Evolutionary conservation across 192 early-diverging fungal species (phyloP).

Genomic region (Podochytrium sp.): DNA sequence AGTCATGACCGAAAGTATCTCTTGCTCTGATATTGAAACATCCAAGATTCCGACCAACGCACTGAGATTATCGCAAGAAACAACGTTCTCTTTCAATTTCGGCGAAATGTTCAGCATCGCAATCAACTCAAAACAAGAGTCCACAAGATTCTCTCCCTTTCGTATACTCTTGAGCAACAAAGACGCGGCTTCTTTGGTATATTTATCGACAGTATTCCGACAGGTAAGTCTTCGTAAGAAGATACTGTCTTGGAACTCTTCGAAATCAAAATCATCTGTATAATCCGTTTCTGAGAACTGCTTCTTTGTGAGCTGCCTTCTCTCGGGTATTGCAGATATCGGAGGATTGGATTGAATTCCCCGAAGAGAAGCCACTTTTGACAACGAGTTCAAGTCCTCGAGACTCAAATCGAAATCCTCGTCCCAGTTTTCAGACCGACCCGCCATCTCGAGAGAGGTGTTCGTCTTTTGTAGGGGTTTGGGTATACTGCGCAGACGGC

Average conservation of each 20-base stretch:
- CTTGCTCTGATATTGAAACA: background rate
- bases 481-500: no score
- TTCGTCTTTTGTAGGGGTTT: no score
- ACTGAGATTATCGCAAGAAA: background rate
- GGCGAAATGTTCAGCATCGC: slow-evolving; percentile 15
- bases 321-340: background rate
- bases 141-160: background rate
- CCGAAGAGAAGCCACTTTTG: no score
- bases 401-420: slow-evolving; percentile 31
- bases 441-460: no score
- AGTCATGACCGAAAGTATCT: slow-evolving; percentile 7
- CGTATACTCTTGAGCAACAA: background rate
- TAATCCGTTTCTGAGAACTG: background rate
- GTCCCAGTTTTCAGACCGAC: slow-evolving; percentile 30
- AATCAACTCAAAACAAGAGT: slow-evolving; percentile 15
- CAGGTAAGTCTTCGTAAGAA: background rate
- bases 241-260: background rate
- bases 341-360: background rate
- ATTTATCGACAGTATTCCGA: background rate
- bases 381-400: background rate
- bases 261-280: slow-evolving; percentile 18
- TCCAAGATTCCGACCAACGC: background rate
- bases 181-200: background rate
- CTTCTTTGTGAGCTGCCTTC: background rate
- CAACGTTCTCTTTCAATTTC: background rate